Evolutionary conservation across 2,329 filamentous ascomycete species (phyloP).

Genomic region (Cadophora gregata): DNA sequence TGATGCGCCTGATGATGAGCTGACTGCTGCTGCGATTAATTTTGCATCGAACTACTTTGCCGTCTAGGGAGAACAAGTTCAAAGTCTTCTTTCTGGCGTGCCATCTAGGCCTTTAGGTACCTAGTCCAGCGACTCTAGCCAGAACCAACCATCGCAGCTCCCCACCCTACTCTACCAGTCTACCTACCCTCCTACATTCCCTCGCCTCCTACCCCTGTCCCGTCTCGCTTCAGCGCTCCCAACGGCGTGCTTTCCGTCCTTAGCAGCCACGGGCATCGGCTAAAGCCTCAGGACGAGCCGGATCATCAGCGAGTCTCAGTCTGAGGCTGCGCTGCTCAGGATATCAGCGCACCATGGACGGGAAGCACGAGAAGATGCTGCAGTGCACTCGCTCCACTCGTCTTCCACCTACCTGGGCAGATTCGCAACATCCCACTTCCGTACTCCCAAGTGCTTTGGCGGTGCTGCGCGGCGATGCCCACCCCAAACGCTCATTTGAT

Average conservation of each 20-base stretch:
- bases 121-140: background rate
- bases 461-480: background rate
- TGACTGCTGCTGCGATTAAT: too few relatives aligned
- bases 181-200: background rate
- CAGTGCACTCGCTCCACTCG: background rate
- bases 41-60: too few relatives aligned
- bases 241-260: background rate
- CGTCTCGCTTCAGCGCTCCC: background rate
- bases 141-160: background rate
- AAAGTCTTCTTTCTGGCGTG: too few relatives aligned
- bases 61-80: background rate
- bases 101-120: background rate
- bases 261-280: background rate
- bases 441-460: background rate
- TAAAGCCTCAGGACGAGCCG: background rate
- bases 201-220: background rate
- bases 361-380: background rate
- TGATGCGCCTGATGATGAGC: background rate
- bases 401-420: slow-evolving; percentile 9
- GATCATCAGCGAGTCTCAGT: background rate
- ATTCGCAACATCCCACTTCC: background rate
- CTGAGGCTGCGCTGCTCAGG: too few relatives aligned
- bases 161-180: background rate
- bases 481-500: slow-evolving; percentile 2
- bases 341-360: background rate